phyloP scores from a whole-genome alignment of 345 rosid species.

The Kernera saxatilis region DNA sequence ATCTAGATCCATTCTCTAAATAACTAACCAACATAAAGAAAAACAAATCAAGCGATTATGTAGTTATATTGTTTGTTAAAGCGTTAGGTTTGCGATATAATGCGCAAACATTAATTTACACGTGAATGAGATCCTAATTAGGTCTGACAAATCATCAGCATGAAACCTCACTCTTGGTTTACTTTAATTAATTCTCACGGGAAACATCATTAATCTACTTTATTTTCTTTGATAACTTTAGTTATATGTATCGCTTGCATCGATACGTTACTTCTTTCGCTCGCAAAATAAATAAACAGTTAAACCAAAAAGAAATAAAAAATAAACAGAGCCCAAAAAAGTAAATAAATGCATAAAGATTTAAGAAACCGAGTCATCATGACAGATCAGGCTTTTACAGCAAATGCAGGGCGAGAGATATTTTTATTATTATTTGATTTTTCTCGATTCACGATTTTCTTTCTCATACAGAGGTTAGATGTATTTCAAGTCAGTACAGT shows the following conservation, averaged over 20 bases:
- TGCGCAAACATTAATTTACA: slow-evolving; percentile 6
- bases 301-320: too few species aligned
- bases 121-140: slow-evolving; percentile 23
- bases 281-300: slow-evolving; percentile 15
- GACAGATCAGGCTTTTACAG: slow-evolving; percentile 11
- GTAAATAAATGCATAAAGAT: background rate
- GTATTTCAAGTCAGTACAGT: background rate
- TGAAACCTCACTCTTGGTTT: slow-evolving; percentile 20
- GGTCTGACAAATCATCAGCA: slow-evolving; percentile 19
- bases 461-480: background rate
- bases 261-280: slow-evolving; percentile 18
- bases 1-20: slow-evolving; percentile 1
- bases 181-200: slow-evolving; percentile 27
- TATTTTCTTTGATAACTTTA: slow-evolving; percentile 10
- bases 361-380: slow-evolving; percentile 8
- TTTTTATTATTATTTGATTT: background rate
- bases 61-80: background rate
- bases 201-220: slow-evolving; percentile 14
- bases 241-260: slow-evolving; percentile 6
- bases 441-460: background rate
- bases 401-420: background rate
- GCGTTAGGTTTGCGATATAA: slow-evolving; percentile 12
- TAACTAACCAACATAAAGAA: background rate
- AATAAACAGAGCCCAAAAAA: background rate
- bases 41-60: background rate